phyloP scores from a whole-genome alignment of 805 yeast species.

The Scheffersomyces coipomensis region DNA sequence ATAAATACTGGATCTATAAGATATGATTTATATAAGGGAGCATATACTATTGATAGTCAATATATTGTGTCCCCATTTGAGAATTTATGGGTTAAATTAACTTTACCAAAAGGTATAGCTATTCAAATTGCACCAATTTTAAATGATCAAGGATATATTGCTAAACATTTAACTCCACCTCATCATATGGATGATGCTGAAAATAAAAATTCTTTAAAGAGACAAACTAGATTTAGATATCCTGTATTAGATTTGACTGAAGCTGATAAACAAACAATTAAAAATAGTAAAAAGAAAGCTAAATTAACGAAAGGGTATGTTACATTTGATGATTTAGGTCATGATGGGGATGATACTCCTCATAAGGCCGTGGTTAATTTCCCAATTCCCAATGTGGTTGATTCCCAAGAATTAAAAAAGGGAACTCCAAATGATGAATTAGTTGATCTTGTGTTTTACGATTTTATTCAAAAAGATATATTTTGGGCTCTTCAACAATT shows the following conservation, averaged over 20 bases:
- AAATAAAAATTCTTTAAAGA: background rate
- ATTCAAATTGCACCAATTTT: slow-evolving; percentile 49
- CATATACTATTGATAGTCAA: slow-evolving; percentile 75
- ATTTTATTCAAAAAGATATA: slow-evolving; percentile 55
- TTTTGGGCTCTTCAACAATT: slow-evolving; percentile 29
- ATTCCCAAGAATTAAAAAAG: slow-evolving; percentile 37
- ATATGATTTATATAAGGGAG: slow-evolving; percentile 82
- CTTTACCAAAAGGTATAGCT: slow-evolving; percentile 61
- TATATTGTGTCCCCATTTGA: slow-evolving; percentile 84
- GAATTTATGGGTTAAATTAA: slow-evolving; percentile 72
- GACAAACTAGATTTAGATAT: slow-evolving; percentile 1
- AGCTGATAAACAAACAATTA: background rate
- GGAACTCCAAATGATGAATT: slow-evolving; percentile 9
- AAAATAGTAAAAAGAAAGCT: background rate
- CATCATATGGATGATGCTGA: slow-evolving; percentile 14
- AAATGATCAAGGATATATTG: slow-evolving; percentile 54
- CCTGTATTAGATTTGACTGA: background rate
- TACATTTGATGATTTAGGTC: slow-evolving; percentile 82
- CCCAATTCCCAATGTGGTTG: slow-evolving; percentile 78
- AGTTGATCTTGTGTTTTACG: slow-evolving; percentile 76
- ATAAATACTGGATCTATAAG: slow-evolving; percentile 88
- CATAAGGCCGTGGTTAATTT: slow-evolving; percentile 60
- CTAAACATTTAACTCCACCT: slow-evolving; percentile 19
- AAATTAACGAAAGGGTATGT: slow-evolving; percentile 64
- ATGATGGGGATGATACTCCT: slow-evolving; percentile 80